These are phyloP conservation scores for Lepiota subincarnata DNA, from an alignment of 768 basidiomycete genomes.

Conservation along the genomic window DNA sequence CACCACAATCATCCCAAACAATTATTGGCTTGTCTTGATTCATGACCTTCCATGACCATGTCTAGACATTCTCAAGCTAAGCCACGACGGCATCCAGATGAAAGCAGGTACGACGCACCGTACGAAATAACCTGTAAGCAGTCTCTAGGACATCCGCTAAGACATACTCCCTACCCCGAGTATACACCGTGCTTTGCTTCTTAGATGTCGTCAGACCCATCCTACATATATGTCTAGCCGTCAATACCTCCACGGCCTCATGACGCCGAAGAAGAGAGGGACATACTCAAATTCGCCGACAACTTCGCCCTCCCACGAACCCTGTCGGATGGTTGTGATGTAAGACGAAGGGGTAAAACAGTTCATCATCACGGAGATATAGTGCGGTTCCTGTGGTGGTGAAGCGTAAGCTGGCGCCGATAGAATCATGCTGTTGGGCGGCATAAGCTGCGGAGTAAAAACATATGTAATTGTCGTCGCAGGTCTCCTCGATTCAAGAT, in stretches of 20 bases:
- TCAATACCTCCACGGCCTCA: neutral
- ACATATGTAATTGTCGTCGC: slow-evolving; percentile 32
- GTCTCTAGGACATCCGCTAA: slow-evolving; percentile 9
- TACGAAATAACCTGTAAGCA: slow-evolving; percentile 4
- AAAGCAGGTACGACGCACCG: neutral
- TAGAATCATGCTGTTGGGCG: slow-evolving; percentile 36
- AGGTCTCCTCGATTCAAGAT: slow-evolving; percentile 25
- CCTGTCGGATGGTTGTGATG: slow-evolving; percentile 39
- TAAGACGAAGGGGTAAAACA: slow-evolving; percentile 47
- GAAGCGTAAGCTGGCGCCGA: slow-evolving; percentile 23
- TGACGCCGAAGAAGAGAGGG: neutral
- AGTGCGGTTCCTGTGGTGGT: slow-evolving; percentile 33
- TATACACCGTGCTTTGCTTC: slow-evolving; percentile 6
- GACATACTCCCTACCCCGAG: slow-evolving; percentile 6
- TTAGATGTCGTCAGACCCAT: slow-evolving; percentile 11
- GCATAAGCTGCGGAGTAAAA: slow-evolving; percentile 31
- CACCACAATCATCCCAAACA: slow-evolving; percentile 32
- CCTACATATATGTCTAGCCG: neutral
- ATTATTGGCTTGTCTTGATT: slow-evolving; percentile 21
- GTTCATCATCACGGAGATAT: slow-evolving; percentile 44
- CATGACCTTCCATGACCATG: slow-evolving; percentile 32
- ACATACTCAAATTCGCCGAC: slow-evolving; percentile 47
- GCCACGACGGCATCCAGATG: neutral
- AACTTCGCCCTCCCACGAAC: slow-evolving; percentile 37
- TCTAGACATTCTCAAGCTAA: slow-evolving; percentile 14